phyloP scores from a whole-genome alignment of 140 eudicot genomes.

The Stevia rebaudiana region DNA sequence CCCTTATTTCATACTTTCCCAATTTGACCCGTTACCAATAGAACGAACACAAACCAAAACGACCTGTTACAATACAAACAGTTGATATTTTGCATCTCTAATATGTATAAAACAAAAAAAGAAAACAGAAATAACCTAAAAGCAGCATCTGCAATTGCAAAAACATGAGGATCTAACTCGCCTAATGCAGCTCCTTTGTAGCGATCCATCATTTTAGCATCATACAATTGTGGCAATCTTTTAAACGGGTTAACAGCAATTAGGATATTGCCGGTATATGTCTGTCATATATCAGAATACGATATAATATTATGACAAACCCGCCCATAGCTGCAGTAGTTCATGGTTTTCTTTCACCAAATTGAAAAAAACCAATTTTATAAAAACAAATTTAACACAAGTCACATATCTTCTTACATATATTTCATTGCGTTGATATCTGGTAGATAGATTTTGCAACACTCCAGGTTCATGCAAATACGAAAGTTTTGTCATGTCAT shows the following conservation, averaged over 20 bases:
- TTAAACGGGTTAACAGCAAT: constrained; percentile 97
- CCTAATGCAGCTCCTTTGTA: constrained; percentile 92
- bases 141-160: constrained; percentile 91
- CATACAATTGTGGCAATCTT: constrained; percentile 78
- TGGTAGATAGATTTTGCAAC: constrained; percentile 74
- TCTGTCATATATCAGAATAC: constrained; percentile 73
- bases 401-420: constrained; percentile 56
- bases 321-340: constrained; percentile 50
- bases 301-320: constrained; percentile 44
- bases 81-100: background rate
- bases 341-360: constrained; percentile 42
- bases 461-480: constrained; percentile 98
- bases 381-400: background rate
- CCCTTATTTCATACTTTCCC: background rate
- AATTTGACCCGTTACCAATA: constrained; percentile 8
- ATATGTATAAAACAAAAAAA: constrained; percentile 2
- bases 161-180: constrained; percentile 94
- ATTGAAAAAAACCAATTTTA: constrained; percentile 19
- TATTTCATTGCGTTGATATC: constrained; percentile 91
- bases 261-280: constrained; percentile 93
- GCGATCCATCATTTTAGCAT: constrained; percentile 78
- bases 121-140: constrained; percentile 54
- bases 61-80: background rate
- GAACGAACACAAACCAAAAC: background rate
- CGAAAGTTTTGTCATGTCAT: constrained; percentile 90